Evolutionary conservation across 352 stramenopile species (phyloP).

Genomic region (Labyrinthula sp.): DNA sequence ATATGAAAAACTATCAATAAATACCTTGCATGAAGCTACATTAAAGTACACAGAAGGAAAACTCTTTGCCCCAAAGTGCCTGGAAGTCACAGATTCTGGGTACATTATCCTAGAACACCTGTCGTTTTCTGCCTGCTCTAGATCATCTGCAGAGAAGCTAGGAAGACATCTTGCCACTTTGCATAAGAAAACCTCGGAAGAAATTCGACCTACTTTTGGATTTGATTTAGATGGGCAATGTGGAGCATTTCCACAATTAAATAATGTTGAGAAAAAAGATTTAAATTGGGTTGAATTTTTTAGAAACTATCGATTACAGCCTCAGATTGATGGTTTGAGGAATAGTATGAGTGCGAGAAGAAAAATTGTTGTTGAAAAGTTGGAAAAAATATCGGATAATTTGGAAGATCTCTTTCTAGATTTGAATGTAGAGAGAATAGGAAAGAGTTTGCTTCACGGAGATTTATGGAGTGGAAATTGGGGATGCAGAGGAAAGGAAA

Average conservation of each 20-base stretch:
- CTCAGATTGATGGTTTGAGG: constrained; percentile 1
- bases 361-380: too few relatives aligned
- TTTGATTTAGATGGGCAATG: constrained; percentile 11
- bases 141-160: too few relatives aligned
- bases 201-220: constrained; percentile 1
- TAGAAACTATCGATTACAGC: constrained; percentile 7
- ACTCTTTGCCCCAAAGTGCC: constrained; percentile 1
- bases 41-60: too few relatives aligned
- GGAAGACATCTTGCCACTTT: constrained; percentile 7
- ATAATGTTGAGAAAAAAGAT: background rate
- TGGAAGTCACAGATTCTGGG: background rate
- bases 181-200: too few relatives aligned
- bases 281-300: constrained; percentile 17
- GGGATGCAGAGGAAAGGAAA: constrained; percentile 37
- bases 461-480: constrained; percentile 68
- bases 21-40: constrained; percentile 1
- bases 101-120: constrained; percentile 11
- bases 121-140: too few relatives aligned
- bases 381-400: too few relatives aligned
- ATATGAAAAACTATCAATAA: constrained; percentile 3
- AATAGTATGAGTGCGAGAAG: background rate
- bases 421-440: constrained; percentile 4
- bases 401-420: background rate
- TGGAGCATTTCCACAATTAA: constrained; percentile 5
- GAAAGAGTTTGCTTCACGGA: constrained; percentile 44